Evolutionary conservation across 164 flowering plant genomes (phyloP).

Genomic region (Annona cherimola): DNA sequence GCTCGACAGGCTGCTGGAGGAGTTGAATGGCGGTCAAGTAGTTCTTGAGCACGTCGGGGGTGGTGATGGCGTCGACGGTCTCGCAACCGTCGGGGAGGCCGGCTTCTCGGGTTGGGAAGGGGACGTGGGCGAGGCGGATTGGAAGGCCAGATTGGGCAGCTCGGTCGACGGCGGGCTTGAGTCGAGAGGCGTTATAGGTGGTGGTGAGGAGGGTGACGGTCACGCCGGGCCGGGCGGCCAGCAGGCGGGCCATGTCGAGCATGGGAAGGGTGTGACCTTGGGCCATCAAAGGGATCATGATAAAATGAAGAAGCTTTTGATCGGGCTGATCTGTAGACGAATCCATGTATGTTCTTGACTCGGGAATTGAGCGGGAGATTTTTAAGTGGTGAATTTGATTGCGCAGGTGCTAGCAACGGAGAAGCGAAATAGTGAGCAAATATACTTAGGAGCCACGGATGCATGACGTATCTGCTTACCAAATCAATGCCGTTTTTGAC

Average conservation of each 20-base stretch:
- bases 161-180: slow-evolving; percentile 13
- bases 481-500: too few species aligned
- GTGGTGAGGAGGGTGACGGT: slow-evolving; percentile 47
- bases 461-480: too few species aligned
- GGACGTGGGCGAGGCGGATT: too few species aligned
- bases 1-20: neutral
- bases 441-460: too few species aligned
- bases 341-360: too few species aligned
- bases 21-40: neutral
- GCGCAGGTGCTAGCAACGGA: too few species aligned
- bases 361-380: too few species aligned
- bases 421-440: too few species aligned
- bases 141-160: slow-evolving; percentile 21
- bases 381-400: too few species aligned
- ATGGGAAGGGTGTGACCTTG: too few species aligned
- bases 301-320: slow-evolving; percentile 13
- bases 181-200: slow-evolving; percentile 32
- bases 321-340: too few species aligned
- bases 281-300: slow-evolving; percentile 25
- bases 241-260: slow-evolving; percentile 49
- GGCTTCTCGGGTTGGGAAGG: neutral
- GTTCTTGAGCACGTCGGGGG: neutral
- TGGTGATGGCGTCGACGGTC: neutral
- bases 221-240: slow-evolving; percentile 33
- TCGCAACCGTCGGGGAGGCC: slow-evolving; percentile 4